These are phyloP conservation scores for Venturia pyrina DNA, from an alignment of 2,329 filamentous ascomycete species.

Conservation along the genomic window DNA sequence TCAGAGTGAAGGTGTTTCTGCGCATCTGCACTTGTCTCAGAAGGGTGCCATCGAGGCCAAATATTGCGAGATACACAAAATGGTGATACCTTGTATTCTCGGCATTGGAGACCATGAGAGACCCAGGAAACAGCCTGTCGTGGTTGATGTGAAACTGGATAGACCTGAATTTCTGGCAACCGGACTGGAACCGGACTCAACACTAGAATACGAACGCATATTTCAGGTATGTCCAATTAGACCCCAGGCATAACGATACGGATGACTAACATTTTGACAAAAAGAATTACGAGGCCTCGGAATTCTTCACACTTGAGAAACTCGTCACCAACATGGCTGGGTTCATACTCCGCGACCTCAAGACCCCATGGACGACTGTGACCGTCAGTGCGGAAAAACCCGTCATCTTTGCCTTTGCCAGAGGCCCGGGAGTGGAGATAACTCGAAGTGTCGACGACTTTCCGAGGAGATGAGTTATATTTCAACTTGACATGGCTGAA, in stretches of 20 bases:
- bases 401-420: conserved; percentile 4
- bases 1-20: conserved; percentile 4
- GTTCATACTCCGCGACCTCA: neutral
- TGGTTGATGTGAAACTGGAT: neutral
- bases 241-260: too few species aligned
- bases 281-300: conserved; percentile 8
- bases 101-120: conserved; percentile 10
- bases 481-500: too few species aligned
- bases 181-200: neutral
- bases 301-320: conserved; percentile 3
- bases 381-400: conserved; percentile 9
- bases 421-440: conserved; percentile 9
- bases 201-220: neutral
- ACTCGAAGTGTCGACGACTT: neutral
- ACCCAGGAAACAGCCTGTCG: conserved; percentile 9
- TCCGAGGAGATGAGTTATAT: neutral
- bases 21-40: neutral
- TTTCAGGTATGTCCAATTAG: neutral
- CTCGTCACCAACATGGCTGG: conserved; percentile 1
- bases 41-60: neutral
- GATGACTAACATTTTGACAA: neutral
- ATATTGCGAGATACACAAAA: neutral
- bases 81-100: conserved; percentile 4
- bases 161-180: neutral
- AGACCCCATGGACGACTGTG: neutral